Evolutionary conservation across 2,329 filamentous ascomycete species (phyloP), one percentile per base, ranked within the genome.

Genomic region (Sporothrix schenckii): DNA sequence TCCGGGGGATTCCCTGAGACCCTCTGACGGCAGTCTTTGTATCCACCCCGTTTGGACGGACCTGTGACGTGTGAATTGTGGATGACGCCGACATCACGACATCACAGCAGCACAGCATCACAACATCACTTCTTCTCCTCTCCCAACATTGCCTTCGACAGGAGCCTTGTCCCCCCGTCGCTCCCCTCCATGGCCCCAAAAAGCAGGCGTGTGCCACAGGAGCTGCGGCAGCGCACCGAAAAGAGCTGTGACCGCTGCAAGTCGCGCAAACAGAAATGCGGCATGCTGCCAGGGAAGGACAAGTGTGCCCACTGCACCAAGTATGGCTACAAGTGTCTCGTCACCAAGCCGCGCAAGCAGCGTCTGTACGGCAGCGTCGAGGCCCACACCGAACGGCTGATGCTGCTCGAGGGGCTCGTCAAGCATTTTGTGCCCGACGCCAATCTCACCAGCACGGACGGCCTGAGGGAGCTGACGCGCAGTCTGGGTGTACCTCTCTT

Each of bases 241-340:
- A 80, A 78, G 13, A 80, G 77, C 69, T 83, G 81, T 75, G 81
- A 83, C 75, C 80, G 81, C 69, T 82, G 81, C 77, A 82, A 82
- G 76, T 79, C 77, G 68, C 76, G 81, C 68, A 83, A 83, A 76
- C 81, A 83, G 70, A 83, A 83, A 73, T 83, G 81, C 75, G 74
- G 79, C 66, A 78, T 78, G 44, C 76, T 78, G 70, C 75, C 77
- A 1, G 79, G 77, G 44, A 77, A 81, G 66, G 76, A 77, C 4
- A 73, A 78, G 44, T 83, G 81, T 69, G 77, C 78, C 27, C 81
- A 83, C 75, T 83, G 81, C 75, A 68, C 77, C 49, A 73, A 78
- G 13, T 79, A 81, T 74, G 77, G 78, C 58, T 80, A 81, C 73
- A 77, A 79, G 58, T 83, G 81, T 74, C 76, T 78, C 41, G 81